Conservation (phyloP, 306 rosid genomes). For the Rosa persica region DNA sequence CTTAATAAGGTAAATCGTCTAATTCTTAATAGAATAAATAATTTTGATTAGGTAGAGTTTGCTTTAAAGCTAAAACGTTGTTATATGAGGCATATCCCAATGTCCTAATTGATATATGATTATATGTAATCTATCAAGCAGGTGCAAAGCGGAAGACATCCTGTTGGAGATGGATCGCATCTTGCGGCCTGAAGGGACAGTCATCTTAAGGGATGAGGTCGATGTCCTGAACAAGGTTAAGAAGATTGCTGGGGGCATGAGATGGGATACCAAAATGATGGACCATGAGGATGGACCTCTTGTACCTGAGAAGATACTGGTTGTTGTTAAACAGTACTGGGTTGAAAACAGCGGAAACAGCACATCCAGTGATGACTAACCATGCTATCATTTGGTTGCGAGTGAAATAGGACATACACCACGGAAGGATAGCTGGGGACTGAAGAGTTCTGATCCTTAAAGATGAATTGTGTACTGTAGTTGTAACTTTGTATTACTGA, state of each 20-base stretch:
- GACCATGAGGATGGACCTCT: conserved; percentile 95
- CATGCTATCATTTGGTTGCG: not conserved
- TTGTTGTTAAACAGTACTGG: conserved; percentile 79
- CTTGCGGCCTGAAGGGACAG: conserved; percentile 79
- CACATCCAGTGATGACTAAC: conserved; percentile 42
- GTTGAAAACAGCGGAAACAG: conserved; percentile 50
- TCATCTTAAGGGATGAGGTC: conserved; percentile 77
- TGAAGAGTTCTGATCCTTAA: conserved; percentile 8
- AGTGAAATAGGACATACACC: conserved; percentile 11
- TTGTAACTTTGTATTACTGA: conserved; percentile 8
- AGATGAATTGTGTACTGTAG: conserved; percentile 14
- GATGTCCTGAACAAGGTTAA: conserved; percentile 74
- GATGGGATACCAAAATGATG: conserved; percentile 84
- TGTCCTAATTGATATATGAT: not conserved
- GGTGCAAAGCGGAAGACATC: conserved; percentile 80
- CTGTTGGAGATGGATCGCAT: conserved; percentile 95
- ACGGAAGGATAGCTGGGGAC: not conserved
- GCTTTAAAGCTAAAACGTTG: not conserved
- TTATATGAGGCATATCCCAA: not conserved
- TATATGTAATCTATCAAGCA: conserved; percentile 25
- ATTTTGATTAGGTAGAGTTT: not conserved
- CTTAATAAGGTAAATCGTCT: not conserved
- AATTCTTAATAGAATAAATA: not conserved
- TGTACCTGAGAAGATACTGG: conserved; percentile 81
- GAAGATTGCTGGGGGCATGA: conserved; percentile 74